Base-by-base conservation (phyloP, 139 green algal species). In the Asterochloris sp. region DNA sequence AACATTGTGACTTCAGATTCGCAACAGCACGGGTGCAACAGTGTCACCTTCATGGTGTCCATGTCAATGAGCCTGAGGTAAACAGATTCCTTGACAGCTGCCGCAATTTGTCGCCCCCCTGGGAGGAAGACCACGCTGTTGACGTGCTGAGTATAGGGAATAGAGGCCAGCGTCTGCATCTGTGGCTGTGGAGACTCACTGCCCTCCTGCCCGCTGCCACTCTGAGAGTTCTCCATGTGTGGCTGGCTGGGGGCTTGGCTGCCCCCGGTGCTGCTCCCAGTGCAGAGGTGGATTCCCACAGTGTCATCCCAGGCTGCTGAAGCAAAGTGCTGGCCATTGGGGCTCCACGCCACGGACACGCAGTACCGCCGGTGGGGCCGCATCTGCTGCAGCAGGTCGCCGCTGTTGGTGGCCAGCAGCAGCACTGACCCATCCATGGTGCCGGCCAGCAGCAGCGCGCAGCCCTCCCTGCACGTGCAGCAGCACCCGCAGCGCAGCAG, bases 391-490 rank as follows among this genome's bases (percentile, higher is more conserved):
- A 88, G 63, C 16, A 86, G 10, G 10, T 17, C 12, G 13, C 82
- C 83, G 0, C 64, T 83, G 19, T 16, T 47, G 4, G 69, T 78
- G 28, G 88, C 54, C 54, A 92, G 73, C n/a, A 93, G 11, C 15
- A 73, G 73, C 0, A 93, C 84, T 28, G 69, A 83, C 73, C 90
- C 90, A 66, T 92, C 90, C 90, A 93, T 93, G 76, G 76, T 84
- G 23, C 87, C 87, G 0, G 83, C 87, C 0, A 87, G 69, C 69
- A 91, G 62, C 24, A 81, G 62, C 26, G 78, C 28, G 17, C 21
- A 47, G 26, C 27, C 17, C 60, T 29, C 10, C n/a, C 74, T 84
- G 73, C 61, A 74, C 17, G 24, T n/a, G 19, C n/a, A 11, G 9
- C 24, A 26, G 16, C 38, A 67, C 12, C 19, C 8, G 29, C 29